Evolutionary conservation across 2,329 filamentous ascomycete genomes (phyloP), one percentile per base, ranked within the genome.

Genomic region (Aspergillus phoenicis): DNA sequence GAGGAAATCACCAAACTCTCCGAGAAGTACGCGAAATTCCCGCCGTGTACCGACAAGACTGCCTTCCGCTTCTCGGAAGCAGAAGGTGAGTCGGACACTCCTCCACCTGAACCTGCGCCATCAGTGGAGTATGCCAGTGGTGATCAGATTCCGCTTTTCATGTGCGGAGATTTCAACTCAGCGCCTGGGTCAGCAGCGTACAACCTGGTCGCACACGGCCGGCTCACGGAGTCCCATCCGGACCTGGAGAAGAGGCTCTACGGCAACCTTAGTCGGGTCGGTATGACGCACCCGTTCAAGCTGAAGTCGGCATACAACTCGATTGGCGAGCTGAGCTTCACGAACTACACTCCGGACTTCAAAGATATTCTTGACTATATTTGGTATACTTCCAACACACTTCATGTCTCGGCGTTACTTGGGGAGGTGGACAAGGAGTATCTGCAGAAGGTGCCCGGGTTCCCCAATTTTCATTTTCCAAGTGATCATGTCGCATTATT

Each of bases 161-260:
- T 99, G 56, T 97, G 94, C 70, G 94, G 94, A 69, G 95, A 99
- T 76, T 96, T 97, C 83, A 99, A 99, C 79, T 97, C 94, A 4
- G 89, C 89, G 1, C 85, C 87, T 11, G 89, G 91, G 58, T 97
- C 93, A 56, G 93, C 92, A 47, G 93, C 97, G 0, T 97, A 96
- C 75, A 93, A 97, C 66, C 83, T 99, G 48, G 86, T 99, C 67
- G 88, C 90, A 2, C 87, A 89, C 72, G 95, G 95, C 41, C 87
- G 86, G 45, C 85, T 99, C 20, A 83, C 87, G 10, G 89, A 90
- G 54, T 86, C 91, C 57, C 94, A 99, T 73, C 82, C 85, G 4
- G 95, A 98, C 71, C 82, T 99, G 45, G 86, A 85, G 62, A 88
- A 85, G 62, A 89, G 91, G 71, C 89, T 93, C 60, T 99, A 99